Base-by-base conservation (phyloP, 148 eudicot species). In the Amaranthus palmeri region DNA sequence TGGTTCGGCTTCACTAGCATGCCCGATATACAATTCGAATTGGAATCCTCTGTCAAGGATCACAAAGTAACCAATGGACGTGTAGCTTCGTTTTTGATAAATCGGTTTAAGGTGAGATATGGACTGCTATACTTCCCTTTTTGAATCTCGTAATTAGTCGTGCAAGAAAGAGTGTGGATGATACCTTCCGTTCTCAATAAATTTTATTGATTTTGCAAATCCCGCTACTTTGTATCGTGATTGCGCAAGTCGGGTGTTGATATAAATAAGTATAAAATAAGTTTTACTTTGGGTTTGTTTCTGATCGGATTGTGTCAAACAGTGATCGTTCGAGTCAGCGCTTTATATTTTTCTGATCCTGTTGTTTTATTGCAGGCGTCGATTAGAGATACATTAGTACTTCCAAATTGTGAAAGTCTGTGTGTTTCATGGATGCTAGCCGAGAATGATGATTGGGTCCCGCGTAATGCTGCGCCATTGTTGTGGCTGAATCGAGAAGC, bases 381-480 rank as follows among this genome's bases (percentile, higher is more conserved):
- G 51, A 91, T 95, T 56, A 90, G 88, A 54, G 97, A 95, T 72
- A 77, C 90, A 47, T 51, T 91, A 73, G 99, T 95, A 36, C 86
- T 88, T 65, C 99, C 99, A 58, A 89, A 91, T 76, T 84, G 81
- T 70, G 97, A 91, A 79, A 86, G 84, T 67, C 74, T 83, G 58
- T 77, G 72, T 66, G 72, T 91, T 46, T 82, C 99, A 11, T 91
- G 91, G 85, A 95, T 95, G 99, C 70, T 84, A 77, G 97, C 96
- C 4, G 99, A 95, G 70, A 85, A 95, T 80, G 97, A 95, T 62
- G 99, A 95, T 72, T 95, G 99, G 99, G 65, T 87, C 36, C 97
- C 96, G 7, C 75, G 83, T 65, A 74, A 70, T 65, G 80, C 72
- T 18, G 99, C 96, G 73, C 99, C 99, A 63, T 88, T 88, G 55